A percentile compares a stretch with the other conserved stretches of the same genome.
Conservation (phyloP, 495 filamentous ascomycete species). For the Xylaria telfairii region DNA sequence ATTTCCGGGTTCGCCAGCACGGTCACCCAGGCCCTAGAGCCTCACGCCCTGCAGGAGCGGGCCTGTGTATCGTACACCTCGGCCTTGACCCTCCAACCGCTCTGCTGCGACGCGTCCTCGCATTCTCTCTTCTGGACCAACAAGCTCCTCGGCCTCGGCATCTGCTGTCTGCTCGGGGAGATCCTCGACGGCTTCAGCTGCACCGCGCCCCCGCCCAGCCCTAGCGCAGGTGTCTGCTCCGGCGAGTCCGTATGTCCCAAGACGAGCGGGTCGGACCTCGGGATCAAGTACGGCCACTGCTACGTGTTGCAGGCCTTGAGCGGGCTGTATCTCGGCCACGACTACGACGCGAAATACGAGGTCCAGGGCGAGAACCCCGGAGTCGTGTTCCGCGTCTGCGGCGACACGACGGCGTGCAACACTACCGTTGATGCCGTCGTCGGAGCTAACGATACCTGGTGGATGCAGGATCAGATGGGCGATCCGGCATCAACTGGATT, state of each 20-base stretch:
- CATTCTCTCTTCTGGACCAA: constrained; percentile 1
- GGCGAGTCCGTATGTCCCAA: neutral
- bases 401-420: constrained; percentile 1
- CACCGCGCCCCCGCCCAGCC: neutral
- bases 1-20: neutral
- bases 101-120: neutral
- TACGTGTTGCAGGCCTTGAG: neutral
- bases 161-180: neutral
- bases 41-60: neutral
- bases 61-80: neutral
- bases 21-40: neutral
- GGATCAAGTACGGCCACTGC: constrained; percentile 6
- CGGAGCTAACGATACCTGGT: constrained; percentile 2
- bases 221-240: neutral
- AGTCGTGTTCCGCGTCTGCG: constrained; percentile 9
- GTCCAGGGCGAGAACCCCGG: constrained; percentile 4
- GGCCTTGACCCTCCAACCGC: neutral
- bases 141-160: constrained; percentile 1
- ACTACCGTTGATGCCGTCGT: neutral
- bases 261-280: neutral
- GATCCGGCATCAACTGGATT: neutral
- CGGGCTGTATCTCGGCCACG: constrained; percentile 4
- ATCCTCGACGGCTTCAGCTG: neutral
- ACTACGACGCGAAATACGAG: neutral
- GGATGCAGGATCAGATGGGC: constrained; percentile 14